Percentiles rank a stretch among this genome's conserved stretches.
These are phyloP conservation scores for Beta corolliflora DNA, from an alignment of 179 eudicot species.

Conservation along the genomic window DNA sequence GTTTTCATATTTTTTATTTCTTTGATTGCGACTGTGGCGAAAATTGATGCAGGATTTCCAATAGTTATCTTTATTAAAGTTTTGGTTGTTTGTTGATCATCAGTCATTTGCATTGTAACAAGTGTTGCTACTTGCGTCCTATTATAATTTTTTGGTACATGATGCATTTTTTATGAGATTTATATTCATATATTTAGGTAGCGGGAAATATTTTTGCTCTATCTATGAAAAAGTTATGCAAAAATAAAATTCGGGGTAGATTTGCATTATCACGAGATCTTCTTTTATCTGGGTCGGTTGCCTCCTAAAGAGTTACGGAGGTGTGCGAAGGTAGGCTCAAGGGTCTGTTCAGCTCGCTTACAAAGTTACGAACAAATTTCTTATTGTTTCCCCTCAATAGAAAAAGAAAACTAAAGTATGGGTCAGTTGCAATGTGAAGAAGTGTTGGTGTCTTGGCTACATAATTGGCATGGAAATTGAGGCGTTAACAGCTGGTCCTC, in stretches of 20 bases:
- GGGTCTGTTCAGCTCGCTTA: no score
- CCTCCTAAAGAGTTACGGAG: no score
- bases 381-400: no score
- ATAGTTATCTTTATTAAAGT: neutral
- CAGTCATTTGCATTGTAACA: neutral
- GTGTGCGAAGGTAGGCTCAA: no score
- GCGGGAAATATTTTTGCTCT: no score
- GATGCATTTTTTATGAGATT: no score
- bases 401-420: no score
- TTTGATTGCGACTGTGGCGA: neutral
- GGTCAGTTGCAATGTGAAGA: neutral
- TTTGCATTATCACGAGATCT: neutral
- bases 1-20: neutral
- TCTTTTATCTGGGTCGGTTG: no score
- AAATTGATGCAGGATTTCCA: neutral
- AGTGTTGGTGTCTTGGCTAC: neutral
- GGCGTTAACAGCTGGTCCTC: neutral
- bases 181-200: no score
- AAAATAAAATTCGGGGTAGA: neutral
- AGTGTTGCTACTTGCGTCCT: neutral
- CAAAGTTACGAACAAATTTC: no score
- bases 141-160: no score
- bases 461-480: neutral
- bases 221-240: no score
- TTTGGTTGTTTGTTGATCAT: neutral